These are phyloP conservation scores for Scheffersomyces insectosa DNA, from an alignment of 1,139 yeast genomes.

Conservation along the genomic window DNA sequence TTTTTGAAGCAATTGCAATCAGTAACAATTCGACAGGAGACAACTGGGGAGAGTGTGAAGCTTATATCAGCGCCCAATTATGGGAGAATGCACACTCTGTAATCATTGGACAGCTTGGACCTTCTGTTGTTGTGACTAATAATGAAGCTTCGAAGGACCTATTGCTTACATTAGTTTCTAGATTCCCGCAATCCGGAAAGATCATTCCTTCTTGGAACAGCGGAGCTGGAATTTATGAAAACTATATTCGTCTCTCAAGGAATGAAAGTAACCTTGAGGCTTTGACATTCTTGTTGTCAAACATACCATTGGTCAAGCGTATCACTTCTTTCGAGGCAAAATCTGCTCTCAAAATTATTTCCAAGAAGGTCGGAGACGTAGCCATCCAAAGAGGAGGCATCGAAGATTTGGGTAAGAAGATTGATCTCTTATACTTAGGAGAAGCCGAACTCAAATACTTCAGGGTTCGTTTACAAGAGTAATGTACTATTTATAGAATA, in stretches of 20 bases:
- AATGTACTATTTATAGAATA: too few species aligned
- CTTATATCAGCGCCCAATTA: slow-evolving; percentile 61
- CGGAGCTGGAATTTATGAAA: slow-evolving; percentile 59
- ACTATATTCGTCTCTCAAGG: slow-evolving; percentile 37
- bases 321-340: slow-evolving; percentile 30
- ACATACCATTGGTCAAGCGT: slow-evolving; percentile 41
- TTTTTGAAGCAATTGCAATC: slow-evolving; percentile 56
- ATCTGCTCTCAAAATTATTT: slow-evolving; percentile 55
- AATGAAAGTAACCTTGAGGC: slow-evolving; percentile 12
- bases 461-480: slow-evolving; percentile 11
- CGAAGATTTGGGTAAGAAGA: slow-evolving; percentile 21
- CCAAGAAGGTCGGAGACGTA: slow-evolving; percentile 45
- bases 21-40: slow-evolving; percentile 43
- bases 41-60: slow-evolving; percentile 59
- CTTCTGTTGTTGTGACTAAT: slow-evolving; percentile 55
- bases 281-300: slow-evolving; percentile 38
- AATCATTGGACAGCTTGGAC: slow-evolving; percentile 64
- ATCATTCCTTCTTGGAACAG: slow-evolving; percentile 56
- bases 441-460: slow-evolving; percentile 49
- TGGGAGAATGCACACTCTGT: slow-evolving; percentile 67
- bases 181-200: slow-evolving; percentile 47
- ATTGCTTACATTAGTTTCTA: slow-evolving; percentile 34
- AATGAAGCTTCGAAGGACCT: slow-evolving; percentile 29
- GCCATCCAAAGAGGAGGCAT: slow-evolving; percentile 26
- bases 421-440: slow-evolving; percentile 43